Evolutionary conservation across 305 asterid species (phyloP).

Genomic region (Fraxinus nigra): DNA sequence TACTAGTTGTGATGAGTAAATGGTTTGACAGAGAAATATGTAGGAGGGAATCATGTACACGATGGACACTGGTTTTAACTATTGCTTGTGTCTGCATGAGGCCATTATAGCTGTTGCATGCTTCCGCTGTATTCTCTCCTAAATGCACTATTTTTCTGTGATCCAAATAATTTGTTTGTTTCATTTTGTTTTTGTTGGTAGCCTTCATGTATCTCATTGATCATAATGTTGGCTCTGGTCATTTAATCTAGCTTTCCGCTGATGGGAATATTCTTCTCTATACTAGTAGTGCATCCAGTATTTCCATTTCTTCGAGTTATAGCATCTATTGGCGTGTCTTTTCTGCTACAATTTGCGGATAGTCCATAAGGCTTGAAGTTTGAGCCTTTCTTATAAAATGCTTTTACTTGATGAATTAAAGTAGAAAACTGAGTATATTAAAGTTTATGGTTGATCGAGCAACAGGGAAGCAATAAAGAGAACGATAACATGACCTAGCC

Average conservation of each 20-base stretch:
- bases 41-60: background rate
- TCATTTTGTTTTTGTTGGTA: background rate
- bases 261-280: background rate
- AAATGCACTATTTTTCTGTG: background rate
- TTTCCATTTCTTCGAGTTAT: background rate
- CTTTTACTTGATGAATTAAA: background rate
- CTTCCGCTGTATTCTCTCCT: background rate
- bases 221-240: background rate
- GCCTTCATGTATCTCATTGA: background rate
- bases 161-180: background rate
- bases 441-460: background rate
- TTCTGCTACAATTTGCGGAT: background rate
- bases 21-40: background rate
- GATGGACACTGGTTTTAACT: background rate
- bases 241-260: background rate
- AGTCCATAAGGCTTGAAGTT: background rate
- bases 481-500: background rate
- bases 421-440: background rate
- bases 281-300: background rate
- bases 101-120: background rate
- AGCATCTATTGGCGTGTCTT: background rate
- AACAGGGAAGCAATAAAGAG: background rate
- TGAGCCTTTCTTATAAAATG: background rate
- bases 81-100: background rate
- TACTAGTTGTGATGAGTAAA: background rate